Evolutionary conservation across 129 eudicot genomes (phyloP).

Genomic region (Lonicera japonica): DNA sequence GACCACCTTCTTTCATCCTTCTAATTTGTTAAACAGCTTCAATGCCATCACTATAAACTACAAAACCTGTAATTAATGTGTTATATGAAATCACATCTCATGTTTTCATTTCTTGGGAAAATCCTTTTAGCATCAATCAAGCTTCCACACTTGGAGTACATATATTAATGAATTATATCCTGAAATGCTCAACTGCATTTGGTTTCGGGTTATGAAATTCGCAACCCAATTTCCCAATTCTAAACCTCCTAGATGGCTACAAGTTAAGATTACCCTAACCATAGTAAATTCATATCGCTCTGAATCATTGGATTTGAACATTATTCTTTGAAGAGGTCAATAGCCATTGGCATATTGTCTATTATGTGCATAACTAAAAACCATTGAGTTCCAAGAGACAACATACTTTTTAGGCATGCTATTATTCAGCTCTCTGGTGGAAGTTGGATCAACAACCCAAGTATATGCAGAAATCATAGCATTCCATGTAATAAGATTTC

Average conservation of each 20-base stretch:
- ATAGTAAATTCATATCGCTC: slow-evolving; percentile 75
- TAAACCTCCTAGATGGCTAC: slow-evolving; percentile 80
- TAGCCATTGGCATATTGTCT: slow-evolving; percentile 62
- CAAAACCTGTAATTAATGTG: slow-evolving; percentile 72
- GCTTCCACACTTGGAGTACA: slow-evolving; percentile 87
- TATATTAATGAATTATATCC: slow-evolving; percentile 66
- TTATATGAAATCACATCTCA: slow-evolving; percentile 69
- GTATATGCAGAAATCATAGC: slow-evolving; percentile 75
- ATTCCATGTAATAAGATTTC: slow-evolving; percentile 62
- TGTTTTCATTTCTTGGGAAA: slow-evolving; percentile 50
- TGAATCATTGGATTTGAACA: slow-evolving; percentile 23
- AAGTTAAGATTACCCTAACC: slow-evolving; percentile 73
- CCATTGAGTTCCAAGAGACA: slow-evolving; percentile 79
- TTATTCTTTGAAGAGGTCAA: slow-evolving; percentile 59
- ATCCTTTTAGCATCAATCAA: slow-evolving; percentile 45
- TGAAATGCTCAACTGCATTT: slow-evolving; percentile 42
- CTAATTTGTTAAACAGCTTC: slow-evolving; percentile 46
- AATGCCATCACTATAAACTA: slow-evolving; percentile 55
- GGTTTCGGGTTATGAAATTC: slow-evolving; percentile 19
- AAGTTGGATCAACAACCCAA: slow-evolving; percentile 53
- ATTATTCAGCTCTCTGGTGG: slow-evolving; percentile 63
- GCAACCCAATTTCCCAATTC: slow-evolving; percentile 68
- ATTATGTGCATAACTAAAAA: slow-evolving; percentile 76
- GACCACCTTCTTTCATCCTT: slow-evolving; percentile 52
- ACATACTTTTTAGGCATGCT: slow-evolving; percentile 55